Percentiles rank a stretch among this genome's conserved stretches.
These are phyloP conservation scores for Diospyros kaki DNA, from an alignment of 148 eudicot species.

Conservation along the genomic window DNA sequence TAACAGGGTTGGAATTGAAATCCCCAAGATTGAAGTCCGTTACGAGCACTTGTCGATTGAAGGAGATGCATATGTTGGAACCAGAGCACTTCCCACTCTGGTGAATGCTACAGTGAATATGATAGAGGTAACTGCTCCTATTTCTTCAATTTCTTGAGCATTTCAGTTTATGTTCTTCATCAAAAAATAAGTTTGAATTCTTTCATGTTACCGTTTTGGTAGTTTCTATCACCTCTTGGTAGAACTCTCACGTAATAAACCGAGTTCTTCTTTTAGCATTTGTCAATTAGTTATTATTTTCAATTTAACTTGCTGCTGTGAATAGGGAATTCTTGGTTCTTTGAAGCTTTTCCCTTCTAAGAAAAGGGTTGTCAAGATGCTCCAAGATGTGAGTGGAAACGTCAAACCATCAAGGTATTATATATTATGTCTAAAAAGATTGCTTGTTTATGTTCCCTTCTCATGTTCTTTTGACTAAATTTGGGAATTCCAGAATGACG, in stretches of 20 bases:
- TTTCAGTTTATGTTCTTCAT: background rate
- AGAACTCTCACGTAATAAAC: too few species aligned
- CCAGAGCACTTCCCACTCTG: constrained; percentile 50
- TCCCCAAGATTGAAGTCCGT: constrained; percentile 44
- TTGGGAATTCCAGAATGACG: constrained; percentile 29
- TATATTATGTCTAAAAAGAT: background rate
- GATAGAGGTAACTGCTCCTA: constrained; percentile 30
- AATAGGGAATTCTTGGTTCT: constrained; percentile 29
- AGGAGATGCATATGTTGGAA: constrained; percentile 42
- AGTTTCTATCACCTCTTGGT: background rate
- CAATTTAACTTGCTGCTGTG: background rate
- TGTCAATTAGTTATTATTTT: background rate
- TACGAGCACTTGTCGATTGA: constrained; percentile 33
- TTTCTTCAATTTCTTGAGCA: background rate
- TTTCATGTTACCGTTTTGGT: background rate
- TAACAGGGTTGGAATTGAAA: constrained; percentile 45
- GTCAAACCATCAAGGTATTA: constrained; percentile 39
- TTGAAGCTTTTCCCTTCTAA: constrained; percentile 33
- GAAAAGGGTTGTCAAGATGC: constrained; percentile 33
- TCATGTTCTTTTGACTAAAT: background rate
- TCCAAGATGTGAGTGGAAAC: constrained; percentile 32
- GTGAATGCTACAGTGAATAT: constrained; percentile 28
- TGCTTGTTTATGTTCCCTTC: background rate
- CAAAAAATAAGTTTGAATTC: background rate
- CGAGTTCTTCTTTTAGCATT: too few species aligned